Conservation (phyloP, 257 asterid species). For the Fraxinus excelsior region DNA sequence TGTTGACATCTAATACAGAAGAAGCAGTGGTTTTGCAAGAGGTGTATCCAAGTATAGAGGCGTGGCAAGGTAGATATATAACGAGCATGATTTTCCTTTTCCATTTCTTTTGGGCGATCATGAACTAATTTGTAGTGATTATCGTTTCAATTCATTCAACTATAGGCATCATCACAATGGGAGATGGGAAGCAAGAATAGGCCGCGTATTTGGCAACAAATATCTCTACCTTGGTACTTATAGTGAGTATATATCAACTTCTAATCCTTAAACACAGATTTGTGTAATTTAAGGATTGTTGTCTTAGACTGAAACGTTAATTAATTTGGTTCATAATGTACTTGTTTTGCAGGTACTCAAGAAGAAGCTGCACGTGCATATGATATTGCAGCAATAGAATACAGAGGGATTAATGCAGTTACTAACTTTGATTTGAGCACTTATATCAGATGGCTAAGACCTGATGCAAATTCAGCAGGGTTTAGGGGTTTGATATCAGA, state of each 20-base stretch:
- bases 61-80: constrained; percentile 56
- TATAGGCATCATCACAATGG: constrained; percentile 75
- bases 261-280: too few species aligned
- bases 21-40: constrained; percentile 86
- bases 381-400: constrained; percentile 77
- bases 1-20: constrained; percentile 34
- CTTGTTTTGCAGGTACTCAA: constrained; percentile 58
- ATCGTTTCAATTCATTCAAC: background rate
- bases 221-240: constrained; percentile 74
- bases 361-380: constrained; percentile 81
- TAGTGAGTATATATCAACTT: constrained; percentile 28
- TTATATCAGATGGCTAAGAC: constrained; percentile 63
- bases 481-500: constrained; percentile 26
- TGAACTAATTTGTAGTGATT: constrained; percentile 8
- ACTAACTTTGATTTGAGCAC: constrained; percentile 68
- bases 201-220: constrained; percentile 70
- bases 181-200: constrained; percentile 86
- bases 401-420: constrained; percentile 68
- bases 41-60: constrained; percentile 84
- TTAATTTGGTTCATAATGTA: background rate
- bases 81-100: background rate
- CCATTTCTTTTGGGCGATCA: background rate
- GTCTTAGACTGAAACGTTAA: background rate
- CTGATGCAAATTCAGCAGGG: constrained; percentile 33
- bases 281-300: background rate